phyloP scores from a whole-genome alignment of 805 yeast genomes.

The Candida ficus region DNA sequence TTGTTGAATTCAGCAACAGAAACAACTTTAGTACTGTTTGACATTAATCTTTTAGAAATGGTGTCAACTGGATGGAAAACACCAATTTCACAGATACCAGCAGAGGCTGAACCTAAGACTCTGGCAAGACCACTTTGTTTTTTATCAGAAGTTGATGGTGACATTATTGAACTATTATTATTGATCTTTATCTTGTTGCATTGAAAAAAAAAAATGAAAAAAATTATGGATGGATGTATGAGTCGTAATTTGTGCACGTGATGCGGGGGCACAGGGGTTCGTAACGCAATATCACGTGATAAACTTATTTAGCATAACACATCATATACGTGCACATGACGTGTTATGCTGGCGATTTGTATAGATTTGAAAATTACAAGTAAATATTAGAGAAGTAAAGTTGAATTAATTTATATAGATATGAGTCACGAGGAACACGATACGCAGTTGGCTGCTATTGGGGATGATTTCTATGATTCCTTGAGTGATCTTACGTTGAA shows the following conservation, averaged over 20 bases:
- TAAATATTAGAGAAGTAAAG: too few species aligned
- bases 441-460: conserved; percentile 23
- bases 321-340: too few species aligned
- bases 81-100: conserved; percentile 94
- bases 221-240: too few species aligned
- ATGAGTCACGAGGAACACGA: conserved; percentile 3
- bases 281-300: too few species aligned
- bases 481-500: conserved; percentile 78
- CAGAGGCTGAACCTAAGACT: conserved; percentile 93
- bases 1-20: conserved; percentile 64
- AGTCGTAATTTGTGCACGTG: too few species aligned
- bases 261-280: too few species aligned
- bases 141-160: conserved; percentile 51
- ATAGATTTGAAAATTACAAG: too few species aligned
- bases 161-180: too few species aligned
- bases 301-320: too few species aligned
- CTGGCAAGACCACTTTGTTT: conserved; percentile 87
- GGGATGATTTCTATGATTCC: conserved; percentile 64
- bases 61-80: conserved; percentile 99
- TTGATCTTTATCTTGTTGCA: too few species aligned
- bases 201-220: neutral
- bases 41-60: conserved; percentile 91
- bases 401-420: too few species aligned
- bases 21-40: conserved; percentile 67
- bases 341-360: too few species aligned